These are phyloP conservation scores for Pseudocercospora cruenta DNA, from an alignment of 2,329 filamentous ascomycete species.

Conservation along the genomic window DNA sequence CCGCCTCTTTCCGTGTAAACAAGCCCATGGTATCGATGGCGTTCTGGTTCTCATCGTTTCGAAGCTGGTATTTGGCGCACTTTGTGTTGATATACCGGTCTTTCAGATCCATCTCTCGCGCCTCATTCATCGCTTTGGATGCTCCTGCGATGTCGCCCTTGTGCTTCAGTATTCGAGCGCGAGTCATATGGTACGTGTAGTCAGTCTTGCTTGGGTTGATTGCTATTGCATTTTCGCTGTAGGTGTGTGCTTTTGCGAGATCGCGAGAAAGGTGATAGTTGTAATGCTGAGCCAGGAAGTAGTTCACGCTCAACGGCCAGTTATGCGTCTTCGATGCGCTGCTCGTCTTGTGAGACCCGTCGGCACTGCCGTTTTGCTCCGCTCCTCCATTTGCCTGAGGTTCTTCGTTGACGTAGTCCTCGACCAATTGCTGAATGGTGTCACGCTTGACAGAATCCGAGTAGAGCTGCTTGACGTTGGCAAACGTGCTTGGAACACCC, in stretches of 20 bases:
- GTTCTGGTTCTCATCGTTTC: conserved; percentile 86
- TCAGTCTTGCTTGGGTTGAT: conserved; percentile 81
- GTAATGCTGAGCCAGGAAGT: conserved; percentile 96
- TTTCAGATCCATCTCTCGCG: conserved; percentile 80
- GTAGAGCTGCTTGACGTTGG: conserved; percentile 94
- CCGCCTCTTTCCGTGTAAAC: conserved; percentile 89
- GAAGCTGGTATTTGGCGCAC: conserved; percentile 92
- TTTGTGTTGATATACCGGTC: conserved; percentile 99
- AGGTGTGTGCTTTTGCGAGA: conserved; percentile 77
- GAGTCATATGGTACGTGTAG: conserved; percentile 91
- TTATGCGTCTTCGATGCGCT: conserved; percentile 48
- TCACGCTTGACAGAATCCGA: conserved; percentile 74
- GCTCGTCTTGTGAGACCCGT: conserved; percentile 43
- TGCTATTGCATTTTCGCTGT: conserved; percentile 81
- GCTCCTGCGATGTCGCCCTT: conserved; percentile 78
- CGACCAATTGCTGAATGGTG: conserved; percentile 73
- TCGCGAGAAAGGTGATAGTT: conserved; percentile 89
- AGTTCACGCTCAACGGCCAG: conserved; percentile 79
- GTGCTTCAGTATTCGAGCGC: conserved; percentile 93
- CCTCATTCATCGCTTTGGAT: conserved; percentile 83
- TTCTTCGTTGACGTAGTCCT: conserved; percentile 67
- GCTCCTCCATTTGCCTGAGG: conserved; percentile 34
- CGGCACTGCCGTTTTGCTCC: conserved; percentile 36
- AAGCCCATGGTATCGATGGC: conserved; percentile 87
- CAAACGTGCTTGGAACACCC: conserved; percentile 93